Evolutionary conservation across 768 basidiomycete genomes (phyloP).

Genomic region (Hypsizygus marmoreus): DNA sequence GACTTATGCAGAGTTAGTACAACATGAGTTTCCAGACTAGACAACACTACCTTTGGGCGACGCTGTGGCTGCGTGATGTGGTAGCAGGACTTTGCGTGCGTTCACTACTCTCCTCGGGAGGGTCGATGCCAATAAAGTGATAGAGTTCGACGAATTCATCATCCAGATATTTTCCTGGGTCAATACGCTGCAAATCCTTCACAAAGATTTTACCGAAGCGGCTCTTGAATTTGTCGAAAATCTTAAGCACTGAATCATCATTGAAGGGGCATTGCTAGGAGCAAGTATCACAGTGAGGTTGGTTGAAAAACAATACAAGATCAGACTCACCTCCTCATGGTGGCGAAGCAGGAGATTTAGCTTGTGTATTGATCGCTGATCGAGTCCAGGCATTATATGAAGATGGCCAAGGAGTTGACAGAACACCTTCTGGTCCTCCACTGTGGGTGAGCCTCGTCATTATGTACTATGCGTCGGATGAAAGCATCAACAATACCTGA

Average conservation of each 20-base stretch:
- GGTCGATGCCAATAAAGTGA: constrained; percentile 43
- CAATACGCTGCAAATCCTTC: constrained; percentile 40
- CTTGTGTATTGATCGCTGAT: constrained; percentile 42
- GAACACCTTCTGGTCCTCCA: constrained; percentile 61
- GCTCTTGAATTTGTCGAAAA: constrained; percentile 55
- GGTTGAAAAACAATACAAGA: not conserved
- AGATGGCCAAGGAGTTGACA: constrained; percentile 67
- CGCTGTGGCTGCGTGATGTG: constrained; percentile 13
- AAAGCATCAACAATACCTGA: constrained; percentile 33
- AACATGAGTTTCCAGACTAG: not conserved
- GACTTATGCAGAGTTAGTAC: constrained; percentile 11
- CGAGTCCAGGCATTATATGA: constrained; percentile 43
- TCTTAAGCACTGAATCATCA: constrained; percentile 53
- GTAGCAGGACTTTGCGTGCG: constrained; percentile 4
- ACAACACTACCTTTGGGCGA: constrained; percentile 13
- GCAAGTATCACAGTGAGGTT: constrained; percentile 2
- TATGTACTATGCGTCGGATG: not conserved
- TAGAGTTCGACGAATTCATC: constrained; percentile 46
- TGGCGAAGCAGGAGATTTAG: constrained; percentile 50
- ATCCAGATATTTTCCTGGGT: constrained; percentile 35
- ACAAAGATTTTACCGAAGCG: constrained; percentile 45
- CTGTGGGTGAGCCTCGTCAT: constrained; percentile 31
- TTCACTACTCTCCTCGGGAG: constrained; percentile 25
- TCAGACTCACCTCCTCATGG: constrained; percentile 45
- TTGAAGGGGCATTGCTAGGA: constrained; percentile 60